These are phyloP conservation scores for Klebsormidium nitens DNA, from an alignment of 139 green algal species.

Conservation along the genomic window DNA sequence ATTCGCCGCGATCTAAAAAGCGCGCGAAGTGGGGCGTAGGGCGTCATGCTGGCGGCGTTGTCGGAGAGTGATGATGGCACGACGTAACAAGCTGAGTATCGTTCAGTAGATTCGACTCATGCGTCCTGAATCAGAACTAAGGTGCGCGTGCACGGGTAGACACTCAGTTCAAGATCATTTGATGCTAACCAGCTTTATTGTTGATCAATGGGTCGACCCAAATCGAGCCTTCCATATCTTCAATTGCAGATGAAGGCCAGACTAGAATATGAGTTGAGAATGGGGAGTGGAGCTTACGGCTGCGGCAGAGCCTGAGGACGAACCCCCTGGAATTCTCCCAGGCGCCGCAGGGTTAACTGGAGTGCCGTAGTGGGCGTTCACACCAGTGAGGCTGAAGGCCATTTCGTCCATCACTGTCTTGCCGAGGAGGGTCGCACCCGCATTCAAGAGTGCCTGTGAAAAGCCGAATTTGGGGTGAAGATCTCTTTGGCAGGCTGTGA, in stretches of 20 bases:
- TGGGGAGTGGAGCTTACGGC: constrained; percentile 42
- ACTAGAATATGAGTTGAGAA: neutral
- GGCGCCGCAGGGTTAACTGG: constrained; percentile 76
- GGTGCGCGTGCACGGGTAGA: no score
- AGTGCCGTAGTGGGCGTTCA: constrained; percentile 88
- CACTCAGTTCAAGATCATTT: no score
- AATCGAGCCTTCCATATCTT: neutral
- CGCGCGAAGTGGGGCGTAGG: neutral
- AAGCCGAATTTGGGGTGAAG: neutral
- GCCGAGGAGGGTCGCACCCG: constrained; percentile 47
- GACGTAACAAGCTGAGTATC: neutral
- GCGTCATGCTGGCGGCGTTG: neutral
- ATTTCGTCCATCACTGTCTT: constrained; percentile 92
- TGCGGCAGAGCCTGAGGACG: constrained; percentile 82
- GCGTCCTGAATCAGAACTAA: no score
- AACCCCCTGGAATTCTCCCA: constrained; percentile 78
- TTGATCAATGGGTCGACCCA: no score
- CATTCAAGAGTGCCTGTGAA: constrained; percentile 17
- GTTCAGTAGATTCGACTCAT: neutral
- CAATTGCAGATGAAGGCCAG: neutral
- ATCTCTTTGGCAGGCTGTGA: no score
- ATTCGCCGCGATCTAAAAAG: neutral
- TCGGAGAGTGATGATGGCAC: neutral
- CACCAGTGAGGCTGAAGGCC: constrained; percentile 62
- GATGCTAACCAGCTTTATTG: no score